Evolutionary conservation across 169 alveolate species (phyloP).

Genomic region (Plasmodium gonderi): DNA sequence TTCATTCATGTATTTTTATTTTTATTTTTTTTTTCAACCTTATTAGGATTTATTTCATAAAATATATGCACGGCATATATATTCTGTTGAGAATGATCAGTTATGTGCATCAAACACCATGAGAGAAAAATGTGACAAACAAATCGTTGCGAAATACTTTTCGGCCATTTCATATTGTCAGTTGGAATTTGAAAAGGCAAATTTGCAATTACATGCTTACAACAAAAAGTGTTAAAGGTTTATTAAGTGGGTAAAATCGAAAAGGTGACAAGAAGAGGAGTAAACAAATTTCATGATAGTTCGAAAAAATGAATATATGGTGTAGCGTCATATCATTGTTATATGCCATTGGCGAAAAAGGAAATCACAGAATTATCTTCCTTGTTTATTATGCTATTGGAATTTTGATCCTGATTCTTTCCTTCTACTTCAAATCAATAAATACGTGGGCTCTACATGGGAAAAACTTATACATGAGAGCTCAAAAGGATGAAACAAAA

Average conservation of each 20-base stretch:
- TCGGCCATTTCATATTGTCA: not conserved
- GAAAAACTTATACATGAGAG: slow-evolving; percentile 70
- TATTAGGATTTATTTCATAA: too few species aligned
- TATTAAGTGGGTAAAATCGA: not conserved
- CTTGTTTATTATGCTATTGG: slow-evolving; percentile 55
- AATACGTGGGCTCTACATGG: slow-evolving; percentile 81
- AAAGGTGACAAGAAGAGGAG: not conserved
- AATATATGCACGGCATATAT: not conserved
- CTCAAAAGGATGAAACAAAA: slow-evolving; percentile 31
- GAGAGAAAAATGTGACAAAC: not conserved
- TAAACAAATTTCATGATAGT: not conserved
- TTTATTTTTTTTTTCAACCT: not conserved
- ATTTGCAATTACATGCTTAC: not conserved
- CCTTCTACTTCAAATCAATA: slow-evolving; percentile 65
- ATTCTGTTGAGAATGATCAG: not conserved
- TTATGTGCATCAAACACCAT: not conserved
- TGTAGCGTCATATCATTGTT: not conserved
- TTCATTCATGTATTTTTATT: too few species aligned
- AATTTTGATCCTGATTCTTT: slow-evolving; percentile 69
- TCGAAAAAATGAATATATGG: not conserved
- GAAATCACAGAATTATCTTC: slow-evolving; percentile 2
- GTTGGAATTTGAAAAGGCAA: not conserved
- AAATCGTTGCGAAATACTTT: too few species aligned
- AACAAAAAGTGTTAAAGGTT: not conserved
- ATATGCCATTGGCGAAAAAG: not conserved